These are phyloP conservation scores for Bruguiera gymnorhiza DNA, from an alignment of 345 rosid genomes.

Conservation along the genomic window DNA sequence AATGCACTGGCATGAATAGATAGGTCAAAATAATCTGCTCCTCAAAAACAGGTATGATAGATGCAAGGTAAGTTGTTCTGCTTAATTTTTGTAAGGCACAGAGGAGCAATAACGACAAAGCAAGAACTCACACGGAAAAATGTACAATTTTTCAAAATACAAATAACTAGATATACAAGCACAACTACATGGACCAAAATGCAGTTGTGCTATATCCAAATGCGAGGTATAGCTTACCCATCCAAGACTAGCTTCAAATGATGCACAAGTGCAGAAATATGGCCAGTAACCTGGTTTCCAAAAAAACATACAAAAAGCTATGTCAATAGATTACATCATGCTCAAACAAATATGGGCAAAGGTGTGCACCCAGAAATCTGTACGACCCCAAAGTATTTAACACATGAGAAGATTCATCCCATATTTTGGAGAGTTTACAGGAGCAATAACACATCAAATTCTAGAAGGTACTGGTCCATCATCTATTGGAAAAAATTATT, in stretches of 20 bases:
- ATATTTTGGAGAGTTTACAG: too few species aligned
- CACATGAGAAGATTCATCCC: too few species aligned
- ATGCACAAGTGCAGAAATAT: slow-evolving; percentile 92
- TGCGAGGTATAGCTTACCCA: slow-evolving; percentile 60
- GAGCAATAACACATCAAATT: too few species aligned
- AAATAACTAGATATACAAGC: neutral
- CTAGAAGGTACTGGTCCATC: too few species aligned
- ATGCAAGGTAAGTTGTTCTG: too few species aligned
- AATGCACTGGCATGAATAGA: too few species aligned
- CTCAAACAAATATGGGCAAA: neutral
- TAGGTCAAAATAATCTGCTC: too few species aligned
- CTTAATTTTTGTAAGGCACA: neutral
- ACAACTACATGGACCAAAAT: neutral
- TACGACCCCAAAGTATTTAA: too few species aligned
- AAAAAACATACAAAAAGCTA: slow-evolving; percentile 17
- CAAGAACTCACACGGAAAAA: neutral
- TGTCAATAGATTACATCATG: neutral
- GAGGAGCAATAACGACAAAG: neutral
- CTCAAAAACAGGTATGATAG: too few species aligned
- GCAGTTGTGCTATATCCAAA: neutral
- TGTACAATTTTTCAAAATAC: neutral
- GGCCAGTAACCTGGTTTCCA: slow-evolving; percentile 79
- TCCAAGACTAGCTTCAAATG: slow-evolving; percentile 96
- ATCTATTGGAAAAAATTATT: too few species aligned
- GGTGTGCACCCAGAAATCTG: too few species aligned